Evolutionary conservation across 2,329 filamentous ascomycete species (phyloP), one percentile per base, ranked within the genome.

Genomic region (Gaeumannomyces tritici): DNA sequence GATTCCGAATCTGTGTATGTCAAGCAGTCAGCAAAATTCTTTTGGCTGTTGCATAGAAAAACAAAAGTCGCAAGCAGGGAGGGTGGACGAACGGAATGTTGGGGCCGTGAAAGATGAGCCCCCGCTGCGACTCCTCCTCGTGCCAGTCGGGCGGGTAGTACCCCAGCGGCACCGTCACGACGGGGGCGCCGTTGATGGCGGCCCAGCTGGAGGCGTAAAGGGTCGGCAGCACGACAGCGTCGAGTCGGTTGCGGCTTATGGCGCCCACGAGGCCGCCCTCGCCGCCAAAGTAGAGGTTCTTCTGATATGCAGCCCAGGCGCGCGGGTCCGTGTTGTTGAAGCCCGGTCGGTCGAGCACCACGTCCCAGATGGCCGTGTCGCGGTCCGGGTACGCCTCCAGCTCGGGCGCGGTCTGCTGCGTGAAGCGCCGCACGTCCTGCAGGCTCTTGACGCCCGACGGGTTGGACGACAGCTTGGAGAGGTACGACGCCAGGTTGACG

Each of bases 141-240:
- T 35, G 56, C 26, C 35, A 26, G 28, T 51, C 42, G 5, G 27
- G 26, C 6, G 56, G 56, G 47, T 55, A 62, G 24, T 26, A 27
- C 2, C 61, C 61, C 21, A 62, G 56, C 28, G 61, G 61, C 51
- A 62, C 61, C 5, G 42, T 85, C 13, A 89, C 74, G 4, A 86
- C 78, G 0, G 87, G 87, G 21, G 31, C 33, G 47, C 56, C 56
- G 15, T 59, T 29, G 42, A 62, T 28, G 42, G 61, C 61, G 4
- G 56, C 42, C 61, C 42, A 59, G 1, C 72, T 70, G 0, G 78
- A 73, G 0, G 80, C 75, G 24, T 78, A 72, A 15, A 72, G 65
- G 0, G 84, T 83, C 0, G 87, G 87, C 9, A 89, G 66, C 1
- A 89, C 77, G 9, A 89, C 73, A 1, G 86, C 87, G 66, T 87